Base-by-base conservation (phyloP, 495 filamentous ascomycete genomes). In the Trichoderma parareesei region DNA sequence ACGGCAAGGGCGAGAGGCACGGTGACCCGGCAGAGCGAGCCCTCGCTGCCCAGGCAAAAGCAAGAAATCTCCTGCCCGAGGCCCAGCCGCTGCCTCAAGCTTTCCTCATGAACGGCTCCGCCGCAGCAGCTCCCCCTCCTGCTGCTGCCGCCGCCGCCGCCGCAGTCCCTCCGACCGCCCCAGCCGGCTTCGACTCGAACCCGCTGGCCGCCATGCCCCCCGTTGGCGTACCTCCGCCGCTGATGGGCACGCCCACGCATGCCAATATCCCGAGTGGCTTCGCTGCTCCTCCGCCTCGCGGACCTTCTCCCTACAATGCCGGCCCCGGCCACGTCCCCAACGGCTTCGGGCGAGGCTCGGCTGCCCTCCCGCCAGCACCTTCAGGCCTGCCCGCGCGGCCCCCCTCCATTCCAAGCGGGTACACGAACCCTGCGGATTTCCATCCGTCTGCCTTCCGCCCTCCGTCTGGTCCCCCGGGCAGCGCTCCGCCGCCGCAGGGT, bases 1-100 rank as follows among this genome's bases (percentile, higher is more conserved):
- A 98, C 71, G 94, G 95, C 53, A 96, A 97, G 77, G 93, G 93
- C 66, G 94, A 98, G 78, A 83, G 95, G 38, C 94, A 98, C 73
- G 94, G 94, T 65, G 94, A 98, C 71, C 81, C 93, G 71, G 94
- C 95, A 41, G 94, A 98, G 77, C 84, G 94, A 68, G 92, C 89
- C 84, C 82, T 98, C 61, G 95, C 94, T 55, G 87, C 89, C 48
- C 91, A 97, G 73, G 94, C 93, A 62, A 91, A 92, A 72, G 93
- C 92, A 73, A 91, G 98, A 76, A 96, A 96, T 70, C 90, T 98
- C 63, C 82, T 86, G 20, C 89, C 87, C 46, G 86, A 88, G 63
- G 79, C 82, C 6, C 89, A 84, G 35, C 76, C 80, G n/a, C 85
- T 91, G 71, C 80, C 82, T 0, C 74, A 81, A 4, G 79, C 73